These are phyloP conservation scores for Talaromyces thailandensis DNA, from an alignment of 495 filamentous ascomycete genomes.

Conservation along the genomic window DNA sequence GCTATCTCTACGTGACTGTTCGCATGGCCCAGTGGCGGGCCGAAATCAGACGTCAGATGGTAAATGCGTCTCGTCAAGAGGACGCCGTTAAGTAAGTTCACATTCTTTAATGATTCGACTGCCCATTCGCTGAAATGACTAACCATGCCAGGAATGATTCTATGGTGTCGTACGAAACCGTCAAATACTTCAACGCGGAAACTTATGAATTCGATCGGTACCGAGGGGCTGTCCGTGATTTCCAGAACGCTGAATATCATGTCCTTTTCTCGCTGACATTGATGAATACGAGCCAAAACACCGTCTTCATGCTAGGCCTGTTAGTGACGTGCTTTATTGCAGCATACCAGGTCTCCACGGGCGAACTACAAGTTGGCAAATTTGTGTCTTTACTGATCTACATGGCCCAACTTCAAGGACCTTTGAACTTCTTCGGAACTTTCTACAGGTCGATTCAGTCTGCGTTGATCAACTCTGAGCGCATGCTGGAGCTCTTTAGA, in stretches of 20 bases:
- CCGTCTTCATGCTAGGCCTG: constrained; percentile 87
- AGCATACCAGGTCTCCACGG: constrained; percentile 77
- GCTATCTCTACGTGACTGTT: constrained; percentile 90
- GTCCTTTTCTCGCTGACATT: constrained; percentile 80
- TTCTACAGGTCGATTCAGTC: constrained; percentile 96
- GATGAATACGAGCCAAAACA: constrained; percentile 90
- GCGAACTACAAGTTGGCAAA: constrained; percentile 59
- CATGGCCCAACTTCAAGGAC: constrained; percentile 84
- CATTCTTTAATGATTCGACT: not conserved
- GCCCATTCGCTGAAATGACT: not conserved
- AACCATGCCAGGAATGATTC: constrained; percentile 65
- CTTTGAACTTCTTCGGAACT: constrained; percentile 95
- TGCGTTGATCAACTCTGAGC: constrained; percentile 93
- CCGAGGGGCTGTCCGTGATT: constrained; percentile 66
- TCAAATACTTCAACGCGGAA: constrained; percentile 99
- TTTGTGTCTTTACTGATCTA: constrained; percentile 81
- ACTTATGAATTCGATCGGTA: constrained; percentile 86
- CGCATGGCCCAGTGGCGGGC: constrained; percentile 91
- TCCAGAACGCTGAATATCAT: constrained; percentile 79
- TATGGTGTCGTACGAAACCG: constrained; percentile 94
- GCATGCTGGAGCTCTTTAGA: constrained; percentile 91
- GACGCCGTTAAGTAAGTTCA: constrained; percentile 68
- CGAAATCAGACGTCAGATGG: constrained; percentile 84
- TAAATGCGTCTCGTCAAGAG: constrained; percentile 86
- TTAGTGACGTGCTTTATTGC: constrained; percentile 76